These are phyloP conservation scores for Hibiscus tridactylites DNA, from an alignment of 345 rosid species.

Conservation along the genomic window DNA sequence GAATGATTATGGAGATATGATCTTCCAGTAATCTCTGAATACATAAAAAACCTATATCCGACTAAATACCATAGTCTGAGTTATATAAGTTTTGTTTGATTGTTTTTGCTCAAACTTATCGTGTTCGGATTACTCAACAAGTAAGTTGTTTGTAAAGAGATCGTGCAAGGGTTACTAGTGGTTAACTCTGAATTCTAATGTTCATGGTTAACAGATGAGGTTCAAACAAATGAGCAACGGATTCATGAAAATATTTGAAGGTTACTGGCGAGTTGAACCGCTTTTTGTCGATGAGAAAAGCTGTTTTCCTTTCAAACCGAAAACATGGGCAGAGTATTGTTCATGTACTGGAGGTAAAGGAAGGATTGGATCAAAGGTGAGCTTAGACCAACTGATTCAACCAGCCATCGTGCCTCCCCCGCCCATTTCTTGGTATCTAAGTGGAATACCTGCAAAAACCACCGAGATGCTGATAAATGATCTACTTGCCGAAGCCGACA, in stretches of 20 bases:
- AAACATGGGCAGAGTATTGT: slow-evolving; percentile 55
- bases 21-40: not conserved
- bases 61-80: not conserved
- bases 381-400: slow-evolving; percentile 74
- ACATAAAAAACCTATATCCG: not conserved
- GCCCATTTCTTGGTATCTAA: slow-evolving; percentile 87
- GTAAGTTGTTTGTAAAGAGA: not conserved
- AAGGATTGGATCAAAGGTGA: slow-evolving; percentile 69
- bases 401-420: slow-evolving; percentile 87
- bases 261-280: slow-evolving; percentile 75
- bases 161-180: not conserved
- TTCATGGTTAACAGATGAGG: slow-evolving; percentile 56
- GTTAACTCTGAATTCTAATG: not conserved
- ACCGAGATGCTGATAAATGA: slow-evolving; percentile 74
- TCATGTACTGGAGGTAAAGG: slow-evolving; percentile 67
- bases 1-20: not conserved
- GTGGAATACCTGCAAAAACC: slow-evolving; percentile 81
- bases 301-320: slow-evolving; percentile 67
- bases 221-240: slow-evolving; percentile 82
- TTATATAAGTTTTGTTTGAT: not conserved
- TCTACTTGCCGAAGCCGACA: slow-evolving; percentile 63
- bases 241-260: slow-evolving; percentile 86
- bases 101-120: not conserved
- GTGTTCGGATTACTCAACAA: not conserved
- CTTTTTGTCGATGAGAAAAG: slow-evolving; percentile 56